Base-by-base conservation (phyloP, 225 moss, liverwort and hornwort species). In the Rhytidiadelphus loreus region DNA sequence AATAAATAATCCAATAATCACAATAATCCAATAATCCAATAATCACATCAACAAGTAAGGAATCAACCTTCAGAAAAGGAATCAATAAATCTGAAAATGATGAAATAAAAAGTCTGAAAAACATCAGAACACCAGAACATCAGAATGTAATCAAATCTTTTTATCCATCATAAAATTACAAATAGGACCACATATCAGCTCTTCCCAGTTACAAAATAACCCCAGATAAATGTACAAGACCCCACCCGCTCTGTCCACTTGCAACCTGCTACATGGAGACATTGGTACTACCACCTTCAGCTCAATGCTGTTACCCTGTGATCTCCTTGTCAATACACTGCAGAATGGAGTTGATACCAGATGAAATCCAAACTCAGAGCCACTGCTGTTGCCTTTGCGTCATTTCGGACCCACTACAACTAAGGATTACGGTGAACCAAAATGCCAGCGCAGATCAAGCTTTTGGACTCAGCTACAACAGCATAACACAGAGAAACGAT, bases 101-200 rank as follows among this genome's bases (percentile, higher is more conserved):
- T 50, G 44, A 30, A 62, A 62, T 13, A 5, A 50, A 50, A 50
- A 50, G 16, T 35, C 23, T n/a, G 52, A n/a, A 52, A 65, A 23
- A 73, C 64, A 56, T 21, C 13, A 33, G 25, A 23, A 28, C 55
- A 55, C 24, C 64, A 82, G 46, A 41, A 57, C 56, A 39, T 85
- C 62, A 84, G 80, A 90, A 85, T 89, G 89, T 85, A 85, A 85
- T 89, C 89, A 85, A 89, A 87, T 90, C 85, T 48, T 87, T 63
- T 83, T 89, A 85, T 89, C 91, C 90, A 90, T 88, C 87, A 88
- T 92, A 91, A 83, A 93, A 90, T 65, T 90, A 94, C 93, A 93
- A 88, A 91, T 87, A 92, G 90, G 85, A 92, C 85, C 80, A 82
- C 74, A 82, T 88, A 90, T 46, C 82, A 75, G 88, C 87, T 76